Conservation (phyloP, 1,284 basidiomycete genomes). For the Irpex rosettiformis region DNA sequence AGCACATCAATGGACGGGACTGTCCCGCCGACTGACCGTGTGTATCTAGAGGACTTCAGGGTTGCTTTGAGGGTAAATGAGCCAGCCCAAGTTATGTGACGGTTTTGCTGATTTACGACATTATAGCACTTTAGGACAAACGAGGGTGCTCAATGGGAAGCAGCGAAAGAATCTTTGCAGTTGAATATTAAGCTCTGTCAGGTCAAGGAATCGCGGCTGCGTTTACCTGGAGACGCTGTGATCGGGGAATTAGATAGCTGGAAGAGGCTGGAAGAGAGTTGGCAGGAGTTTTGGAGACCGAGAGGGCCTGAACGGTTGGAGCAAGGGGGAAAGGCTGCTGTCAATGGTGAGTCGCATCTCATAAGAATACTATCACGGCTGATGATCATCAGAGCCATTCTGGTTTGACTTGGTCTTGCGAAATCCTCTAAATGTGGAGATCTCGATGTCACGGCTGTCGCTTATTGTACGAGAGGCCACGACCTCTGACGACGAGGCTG, state of each 20-base stretch:
- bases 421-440: constrained; percentile 70
- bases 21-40: constrained; percentile 44
- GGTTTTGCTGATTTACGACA: background rate
- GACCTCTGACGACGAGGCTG: constrained; percentile 29
- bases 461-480: constrained; percentile 44
- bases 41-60: constrained; percentile 75
- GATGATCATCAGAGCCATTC: constrained; percentile 53
- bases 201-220: constrained; percentile 47
- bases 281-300: constrained; percentile 59
- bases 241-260: constrained; percentile 47
- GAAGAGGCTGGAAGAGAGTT: constrained; percentile 59
- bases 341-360: constrained; percentile 47
- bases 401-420: constrained; percentile 68
- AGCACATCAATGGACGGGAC: background rate
- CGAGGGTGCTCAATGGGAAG: constrained; percentile 35
- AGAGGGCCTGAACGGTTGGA: constrained; percentile 50
- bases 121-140: constrained; percentile 62
- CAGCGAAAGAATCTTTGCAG: constrained; percentile 37
- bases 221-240: constrained; percentile 47
- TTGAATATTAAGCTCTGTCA: constrained; percentile 61
- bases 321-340: constrained; percentile 52
- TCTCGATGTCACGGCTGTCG: constrained; percentile 60
- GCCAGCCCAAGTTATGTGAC: background rate
- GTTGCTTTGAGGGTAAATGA: constrained; percentile 64
- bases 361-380: background rate